phyloP scores from a whole-genome alignment of 176 grass and related monocot genomes.

The Oryza punctata region DNA sequence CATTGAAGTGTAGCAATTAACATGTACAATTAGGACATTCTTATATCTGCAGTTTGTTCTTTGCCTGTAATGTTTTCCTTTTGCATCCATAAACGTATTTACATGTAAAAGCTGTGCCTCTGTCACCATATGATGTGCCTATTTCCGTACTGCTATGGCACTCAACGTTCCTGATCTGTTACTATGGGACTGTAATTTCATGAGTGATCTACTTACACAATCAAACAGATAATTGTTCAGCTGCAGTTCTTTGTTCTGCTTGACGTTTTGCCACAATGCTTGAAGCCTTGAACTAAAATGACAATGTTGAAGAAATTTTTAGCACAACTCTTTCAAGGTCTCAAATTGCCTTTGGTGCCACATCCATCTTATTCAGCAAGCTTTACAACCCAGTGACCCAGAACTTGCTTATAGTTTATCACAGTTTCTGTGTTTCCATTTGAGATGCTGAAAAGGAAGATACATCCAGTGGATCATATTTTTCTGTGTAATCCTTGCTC shows the following conservation, averaged over 20 bases:
- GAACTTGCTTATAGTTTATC: background rate
- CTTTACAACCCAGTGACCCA: no score
- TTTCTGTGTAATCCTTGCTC: constrained; percentile 14
- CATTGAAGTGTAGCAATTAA: background rate
- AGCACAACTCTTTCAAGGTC: background rate
- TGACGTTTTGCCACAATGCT: background rate
- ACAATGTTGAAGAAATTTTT: background rate
- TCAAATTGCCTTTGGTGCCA: background rate
- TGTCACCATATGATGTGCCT: background rate
- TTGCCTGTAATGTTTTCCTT: background rate
- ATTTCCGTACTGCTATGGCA: background rate
- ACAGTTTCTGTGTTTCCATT: background rate
- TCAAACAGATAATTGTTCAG: background rate
- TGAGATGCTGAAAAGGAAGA: background rate
- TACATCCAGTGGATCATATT: background rate
- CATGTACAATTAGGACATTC: background rate
- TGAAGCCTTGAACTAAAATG: background rate
- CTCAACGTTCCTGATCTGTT: background rate
- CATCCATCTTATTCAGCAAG: constrained; percentile 9
- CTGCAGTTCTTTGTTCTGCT: background rate
- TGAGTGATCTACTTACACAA: background rate
- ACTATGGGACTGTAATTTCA: background rate
- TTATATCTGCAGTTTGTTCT: background rate
- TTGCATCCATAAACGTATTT: background rate
- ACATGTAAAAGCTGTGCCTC: background rate